phyloP scores from a whole-genome alignment of 495 filamentous ascomycete species.

The Neurospora tetraspora region DNA sequence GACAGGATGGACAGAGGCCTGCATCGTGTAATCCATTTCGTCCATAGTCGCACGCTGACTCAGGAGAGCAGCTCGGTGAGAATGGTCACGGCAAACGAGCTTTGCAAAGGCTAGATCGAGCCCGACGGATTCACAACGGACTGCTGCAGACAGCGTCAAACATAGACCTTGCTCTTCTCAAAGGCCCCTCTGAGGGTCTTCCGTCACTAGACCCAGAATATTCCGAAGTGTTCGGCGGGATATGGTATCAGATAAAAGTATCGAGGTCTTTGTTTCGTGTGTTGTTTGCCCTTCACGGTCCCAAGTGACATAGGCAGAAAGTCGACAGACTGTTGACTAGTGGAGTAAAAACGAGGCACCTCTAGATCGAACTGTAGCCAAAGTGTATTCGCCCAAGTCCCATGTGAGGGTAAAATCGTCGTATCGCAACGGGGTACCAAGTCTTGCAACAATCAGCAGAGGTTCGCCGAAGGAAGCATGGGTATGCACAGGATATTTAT shows the following conservation, averaged over 20 bases:
- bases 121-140: background rate
- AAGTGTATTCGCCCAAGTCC: background rate
- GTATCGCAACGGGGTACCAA: background rate
- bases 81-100: background rate
- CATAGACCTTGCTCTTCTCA: background rate
- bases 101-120: background rate
- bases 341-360: background rate
- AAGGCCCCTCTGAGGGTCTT: background rate
- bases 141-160: background rate
- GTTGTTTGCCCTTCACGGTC: background rate
- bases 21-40: slow-evolving; percentile 7
- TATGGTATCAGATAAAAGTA: background rate
- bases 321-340: background rate
- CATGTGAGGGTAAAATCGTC: background rate
- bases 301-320: background rate
- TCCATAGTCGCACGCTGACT: background rate
- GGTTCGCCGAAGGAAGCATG: background rate
- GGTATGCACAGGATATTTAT: background rate
- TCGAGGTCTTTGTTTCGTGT: background rate
- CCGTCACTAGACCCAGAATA: background rate
- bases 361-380: background rate
- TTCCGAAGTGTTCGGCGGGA: background rate
- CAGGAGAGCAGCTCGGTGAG: background rate
- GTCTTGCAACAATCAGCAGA: background rate
- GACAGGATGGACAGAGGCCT: background rate